phyloP scores from a whole-genome alignment of 495 filamentous ascomycete species.

The Neurospora sp. region DNA sequence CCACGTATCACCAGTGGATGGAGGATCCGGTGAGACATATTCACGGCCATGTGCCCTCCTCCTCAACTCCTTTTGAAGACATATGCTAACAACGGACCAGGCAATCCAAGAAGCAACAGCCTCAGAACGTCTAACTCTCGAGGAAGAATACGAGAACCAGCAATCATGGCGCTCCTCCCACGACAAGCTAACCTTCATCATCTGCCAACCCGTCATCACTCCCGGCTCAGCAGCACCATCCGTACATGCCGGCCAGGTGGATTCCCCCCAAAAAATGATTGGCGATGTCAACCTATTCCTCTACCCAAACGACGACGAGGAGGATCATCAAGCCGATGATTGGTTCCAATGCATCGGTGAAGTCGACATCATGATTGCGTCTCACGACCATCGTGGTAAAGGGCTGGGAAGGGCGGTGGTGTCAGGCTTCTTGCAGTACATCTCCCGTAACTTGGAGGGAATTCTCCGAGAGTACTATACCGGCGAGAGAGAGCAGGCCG shows the following conservation, averaged over 20 bases:
- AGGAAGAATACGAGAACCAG: conserved; percentile 82
- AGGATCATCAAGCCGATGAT: conserved; percentile 16
- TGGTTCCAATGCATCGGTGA: conserved; percentile 48
- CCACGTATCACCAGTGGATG: conserved; percentile 84
- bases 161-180: conserved; percentile 62
- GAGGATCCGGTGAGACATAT: conserved; percentile 54
- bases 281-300: conserved; percentile 87
- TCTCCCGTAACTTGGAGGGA: conserved; percentile 34
- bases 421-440: conserved; percentile 57
- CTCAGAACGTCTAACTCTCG: conserved; percentile 66
- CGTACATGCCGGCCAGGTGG: conserved; percentile 26
- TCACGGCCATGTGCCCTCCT: background rate
- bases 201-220: conserved; percentile 34
- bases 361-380: conserved; percentile 83
- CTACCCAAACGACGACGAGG: conserved; percentile 33
- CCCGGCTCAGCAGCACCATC: background rate
- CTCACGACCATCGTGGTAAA: conserved; percentile 40
- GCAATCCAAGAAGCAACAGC: conserved; percentile 75
- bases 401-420: conserved; percentile 60
- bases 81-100: conserved; percentile 24
- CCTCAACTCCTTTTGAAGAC: background rate
- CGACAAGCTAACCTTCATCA: conserved; percentile 69
- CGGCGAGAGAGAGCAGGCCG: background rate
- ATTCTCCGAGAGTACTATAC: conserved; percentile 51
- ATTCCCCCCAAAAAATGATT: conserved; percentile 52